These are phyloP conservation scores for Penicillium pulvis DNA, from an alignment of 495 filamentous ascomycete species.

Conservation along the genomic window DNA sequence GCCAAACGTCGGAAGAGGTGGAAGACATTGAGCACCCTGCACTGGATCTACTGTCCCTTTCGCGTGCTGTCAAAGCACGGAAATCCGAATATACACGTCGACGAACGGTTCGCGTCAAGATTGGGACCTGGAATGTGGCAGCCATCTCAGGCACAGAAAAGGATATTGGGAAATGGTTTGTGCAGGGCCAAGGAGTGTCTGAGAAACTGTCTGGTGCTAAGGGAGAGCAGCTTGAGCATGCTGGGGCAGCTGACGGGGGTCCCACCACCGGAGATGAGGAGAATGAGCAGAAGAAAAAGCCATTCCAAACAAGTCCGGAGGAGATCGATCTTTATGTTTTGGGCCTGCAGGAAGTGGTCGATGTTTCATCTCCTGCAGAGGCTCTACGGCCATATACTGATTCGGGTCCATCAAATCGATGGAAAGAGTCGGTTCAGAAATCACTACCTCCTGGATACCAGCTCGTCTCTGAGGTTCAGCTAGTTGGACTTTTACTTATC, in stretches of 20 bases:
- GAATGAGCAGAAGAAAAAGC: slow-evolving; percentile 11
- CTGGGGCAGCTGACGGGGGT: slow-evolving; percentile 9
- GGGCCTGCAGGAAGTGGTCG: slow-evolving; percentile 89
- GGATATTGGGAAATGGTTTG: slow-evolving; percentile 85
- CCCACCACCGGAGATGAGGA: slow-evolving; percentile 7
- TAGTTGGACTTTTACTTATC: slow-evolving; percentile 83
- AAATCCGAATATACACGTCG: slow-evolving; percentile 75
- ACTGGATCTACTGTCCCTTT: slow-evolving; percentile 47
- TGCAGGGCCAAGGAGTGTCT: slow-evolving; percentile 70
- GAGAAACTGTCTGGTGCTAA: slow-evolving; percentile 56
- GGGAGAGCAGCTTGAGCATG: slow-evolving; percentile 34
- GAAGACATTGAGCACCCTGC: slow-evolving; percentile 21
- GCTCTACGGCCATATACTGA: slow-evolving; percentile 73
- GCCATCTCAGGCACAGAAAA: slow-evolving; percentile 78
- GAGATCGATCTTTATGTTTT: slow-evolving; percentile 88
- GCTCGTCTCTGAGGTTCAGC: slow-evolving; percentile 76
- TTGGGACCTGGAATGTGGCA: slow-evolving; percentile 96
- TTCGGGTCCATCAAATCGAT: slow-evolving; percentile 66
- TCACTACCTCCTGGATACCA: slow-evolving; percentile 77
- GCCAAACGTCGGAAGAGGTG: slow-evolving; percentile 27
- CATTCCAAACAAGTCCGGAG: slow-evolving; percentile 35
- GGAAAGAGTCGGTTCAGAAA: slow-evolving; percentile 71
- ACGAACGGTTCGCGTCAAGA: slow-evolving; percentile 73
- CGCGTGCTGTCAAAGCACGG: slow-evolving; percentile 66
- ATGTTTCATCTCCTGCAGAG: slow-evolving; percentile 70